Conservation (phyloP, 2,329 filamentous ascomycete genomes). For the Fusarium poae region DNA sequence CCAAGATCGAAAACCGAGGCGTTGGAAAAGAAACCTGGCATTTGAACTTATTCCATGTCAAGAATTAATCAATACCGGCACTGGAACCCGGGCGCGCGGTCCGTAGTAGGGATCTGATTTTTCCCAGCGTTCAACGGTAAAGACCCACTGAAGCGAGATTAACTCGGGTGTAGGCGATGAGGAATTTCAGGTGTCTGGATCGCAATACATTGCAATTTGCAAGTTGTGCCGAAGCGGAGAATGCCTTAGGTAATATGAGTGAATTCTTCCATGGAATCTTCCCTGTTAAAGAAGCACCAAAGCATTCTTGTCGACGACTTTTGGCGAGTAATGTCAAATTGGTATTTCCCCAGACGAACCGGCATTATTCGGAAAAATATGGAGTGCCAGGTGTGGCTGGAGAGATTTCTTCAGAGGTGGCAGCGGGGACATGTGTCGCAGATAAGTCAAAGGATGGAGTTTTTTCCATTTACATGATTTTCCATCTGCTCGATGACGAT, state of each 20-base stretch:
- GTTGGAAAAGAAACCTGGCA: conserved; percentile 29
- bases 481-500: conserved; percentile 18
- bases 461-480: not conserved
- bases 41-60: conserved; percentile 1
- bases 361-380: conserved; percentile 31
- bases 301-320: conserved; percentile 15
- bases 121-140: not conserved
- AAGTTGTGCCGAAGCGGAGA: conserved; percentile 20
- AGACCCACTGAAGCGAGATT: conserved; percentile 38
- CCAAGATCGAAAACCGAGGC: conserved; percentile 21
- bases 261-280: conserved; percentile 34
- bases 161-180: conserved; percentile 17
- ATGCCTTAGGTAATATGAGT: conserved; percentile 19
- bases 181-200: conserved; percentile 22
- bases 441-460: conserved; percentile 7
- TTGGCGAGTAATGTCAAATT: conserved; percentile 26
- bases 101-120: conserved; percentile 16
- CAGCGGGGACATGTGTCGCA: conserved; percentile 2
- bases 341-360: conserved; percentile 36
- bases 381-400: conserved; percentile 28
- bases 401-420: conserved; percentile 1
- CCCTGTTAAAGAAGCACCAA: conserved; percentile 26
- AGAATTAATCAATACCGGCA: conserved; percentile 21
- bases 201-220: not conserved
- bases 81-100: conserved; percentile 22